Evolutionary conservation across 2,329 filamentous ascomycete genomes (phyloP).

Genomic region (Aspergillus hortae): DNA sequence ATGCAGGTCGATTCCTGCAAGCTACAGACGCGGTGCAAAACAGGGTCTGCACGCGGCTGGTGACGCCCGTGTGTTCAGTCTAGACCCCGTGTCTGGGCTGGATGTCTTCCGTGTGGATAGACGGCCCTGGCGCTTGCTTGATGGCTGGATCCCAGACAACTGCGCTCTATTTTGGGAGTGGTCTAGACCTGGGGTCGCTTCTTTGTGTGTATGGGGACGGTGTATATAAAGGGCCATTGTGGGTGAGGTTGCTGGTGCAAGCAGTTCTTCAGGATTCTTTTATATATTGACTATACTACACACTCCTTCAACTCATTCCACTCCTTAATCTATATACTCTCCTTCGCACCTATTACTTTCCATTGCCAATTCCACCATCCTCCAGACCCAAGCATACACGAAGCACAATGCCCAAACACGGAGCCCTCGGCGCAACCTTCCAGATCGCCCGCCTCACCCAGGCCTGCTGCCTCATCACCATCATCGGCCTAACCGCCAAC

Average conservation of each 20-base stretch:
- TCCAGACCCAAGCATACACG: background rate
- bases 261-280: too few species aligned
- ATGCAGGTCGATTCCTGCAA: background rate
- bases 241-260: too few species aligned
- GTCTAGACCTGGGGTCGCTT: background rate
- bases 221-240: slow-evolving; percentile 2
- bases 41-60: background rate
- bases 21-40: background rate
- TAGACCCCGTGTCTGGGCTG: background rate
- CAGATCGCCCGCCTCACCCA: slow-evolving; percentile 69
- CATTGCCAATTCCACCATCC: background rate
- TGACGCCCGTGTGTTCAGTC: background rate
- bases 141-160: background rate
- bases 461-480: slow-evolving; percentile 65
- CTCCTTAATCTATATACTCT: background rate
- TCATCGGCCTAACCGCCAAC: slow-evolving; percentile 77
- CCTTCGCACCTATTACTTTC: background rate
- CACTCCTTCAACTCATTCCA: background rate
- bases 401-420: slow-evolving; percentile 45
- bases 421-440: slow-evolving; percentile 76
- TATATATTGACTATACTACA: background rate
- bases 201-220: background rate
- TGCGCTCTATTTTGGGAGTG: slow-evolving; percentile 2
- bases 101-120: background rate
- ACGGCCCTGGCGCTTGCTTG: background rate